Base-by-base conservation (phyloP, 2,329 filamentous ascomycete genomes). In the Fusarium incarnatum region DNA sequence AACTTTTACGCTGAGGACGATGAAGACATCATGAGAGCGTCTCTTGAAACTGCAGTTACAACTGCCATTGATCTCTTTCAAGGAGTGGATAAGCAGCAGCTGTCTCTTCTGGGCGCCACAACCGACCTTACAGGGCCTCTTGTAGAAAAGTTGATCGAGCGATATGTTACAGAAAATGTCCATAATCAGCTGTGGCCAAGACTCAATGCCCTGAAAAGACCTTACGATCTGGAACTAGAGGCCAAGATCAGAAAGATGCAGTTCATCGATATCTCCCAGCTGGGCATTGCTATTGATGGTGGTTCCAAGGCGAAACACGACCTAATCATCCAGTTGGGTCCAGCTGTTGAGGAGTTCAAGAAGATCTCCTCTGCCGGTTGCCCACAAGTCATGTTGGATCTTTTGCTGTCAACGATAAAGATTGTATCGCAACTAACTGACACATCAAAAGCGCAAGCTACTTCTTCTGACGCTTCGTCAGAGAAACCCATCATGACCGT, bases 11-110 rank as follows among this genome's bases (percentile, higher is more conserved):
- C 93, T 49, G 93, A 96, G 73, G 94, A 97, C 63, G 94, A 98
- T 72, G 96, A 98, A 78, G 92, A 97, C 72, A 86, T 94, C 30
- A 95, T 99, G 91, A 87, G 95, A 59, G 90, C 90, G 23, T 94
- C 94, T 18, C 83, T 98, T 16, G 96, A 99, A 80, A 97, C 93
- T 3, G 94, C 95, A 3, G 93, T 99, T 13, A 97, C 94, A 12
- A 89, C 92, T 12, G 96, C 94, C 1, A 98, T 99, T 71, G 96
- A 99, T 76, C 86, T 98, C 2, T 99, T 99, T 72, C 95, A 98
- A 75, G 90, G 91, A 64, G 95, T 99, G 8, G 96, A 99, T 78
- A 97, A 97, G 79, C 93, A 97, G 75, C 96, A 98, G 75, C 84
- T 99, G 28, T 98, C 95, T 5, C 86, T 97, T 37, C 85, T 99